Percentiles rank a stretch among this genome's conserved stretches.
Evolutionary conservation across 345 rosid genomes (phyloP).

Genomic region (Sonneratia alba): DNA sequence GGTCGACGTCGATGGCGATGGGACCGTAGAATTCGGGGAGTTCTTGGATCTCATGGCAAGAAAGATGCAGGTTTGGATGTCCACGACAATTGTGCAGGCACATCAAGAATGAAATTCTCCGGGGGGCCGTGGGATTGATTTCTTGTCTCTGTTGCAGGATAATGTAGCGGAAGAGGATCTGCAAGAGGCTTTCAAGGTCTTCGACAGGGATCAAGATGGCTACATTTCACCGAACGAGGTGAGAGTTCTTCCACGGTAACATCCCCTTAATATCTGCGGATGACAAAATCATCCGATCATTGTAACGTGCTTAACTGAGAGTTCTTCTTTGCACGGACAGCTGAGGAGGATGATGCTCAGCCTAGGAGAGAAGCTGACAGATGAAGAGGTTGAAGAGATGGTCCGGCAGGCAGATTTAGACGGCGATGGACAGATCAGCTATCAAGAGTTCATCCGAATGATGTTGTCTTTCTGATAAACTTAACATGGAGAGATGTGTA

Average conservation of each 20-base stretch:
- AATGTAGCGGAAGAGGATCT: constrained; percentile 44
- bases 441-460: constrained; percentile 63
- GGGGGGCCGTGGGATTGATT: neutral
- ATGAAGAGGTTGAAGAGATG: constrained; percentile 26
- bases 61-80: constrained; percentile 43
- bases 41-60: constrained; percentile 64
- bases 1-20: constrained; percentile 47
- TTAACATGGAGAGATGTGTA: too few relatives aligned
- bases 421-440: constrained; percentile 53
- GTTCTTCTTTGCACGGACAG: constrained; percentile 18
- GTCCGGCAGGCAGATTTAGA: neutral
- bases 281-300: too few relatives aligned
- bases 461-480: constrained; percentile 21
- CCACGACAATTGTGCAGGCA: neutral
- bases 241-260: neutral
- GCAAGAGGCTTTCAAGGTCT: constrained; percentile 54
- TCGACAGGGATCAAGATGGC: constrained; percentile 67
- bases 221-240: constrained; percentile 58
- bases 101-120: too few relatives aligned
- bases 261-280: neutral
- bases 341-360: constrained; percentile 44
- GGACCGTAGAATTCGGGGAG: constrained; percentile 57
- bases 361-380: constrained; percentile 42
- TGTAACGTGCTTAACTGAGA: too few relatives aligned
- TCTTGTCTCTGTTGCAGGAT: constrained; percentile 23